Evolutionary conservation across 176 grass and related monocot species (phyloP), one percentile per base, ranked within the genome.

Genomic region (Hordeum vulgare): DNA sequence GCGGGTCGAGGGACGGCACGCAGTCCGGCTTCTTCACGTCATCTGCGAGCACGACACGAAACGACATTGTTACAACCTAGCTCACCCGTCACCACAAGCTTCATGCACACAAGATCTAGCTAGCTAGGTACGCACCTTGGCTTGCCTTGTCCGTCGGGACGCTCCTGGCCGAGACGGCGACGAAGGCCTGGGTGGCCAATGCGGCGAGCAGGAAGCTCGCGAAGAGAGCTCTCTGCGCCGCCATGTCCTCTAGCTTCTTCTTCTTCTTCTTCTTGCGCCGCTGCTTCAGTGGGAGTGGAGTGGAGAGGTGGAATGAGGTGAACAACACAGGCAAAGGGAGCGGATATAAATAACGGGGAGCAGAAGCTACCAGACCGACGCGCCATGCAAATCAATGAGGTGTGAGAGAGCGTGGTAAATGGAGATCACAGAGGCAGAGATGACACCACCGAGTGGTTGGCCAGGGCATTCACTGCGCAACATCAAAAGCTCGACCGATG

Each of bases 11-110:
- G 1, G 72, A 74, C 23, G 88, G 84, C 75, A 90, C 89, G 80
- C 89, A 90, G 80, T 90, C 89, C 29, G 89, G 89, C 80, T 90
- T 90, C 88, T 90, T 90, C 11, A 83, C 80, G 39, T 60, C 79
- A 21, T 65, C 88, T 83, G 75, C 70, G 45, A 34, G 7, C n/a
- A 65, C 20, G 36, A 7, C 47, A 17, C 24, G 44, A 28, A 9
- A n/a, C 44, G 6, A 7, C 60, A 76, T 31, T 24, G 17, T 18
- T 21, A 74, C 14, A 20, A 67, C 31, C 13, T 4, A 39, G 15
- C 27, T 61, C 11, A 81, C 45, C 8, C 8, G 31, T 66, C 58
- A 12, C 10, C 60, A 26, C 4, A 56, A 80, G 29, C 61, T 54
- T 0, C 42, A 76, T 3, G 69, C 13, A 49, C 13, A 49, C 25